Base-by-base conservation (phyloP, 306 rosid genomes). In the Carpinus viminea region DNA sequence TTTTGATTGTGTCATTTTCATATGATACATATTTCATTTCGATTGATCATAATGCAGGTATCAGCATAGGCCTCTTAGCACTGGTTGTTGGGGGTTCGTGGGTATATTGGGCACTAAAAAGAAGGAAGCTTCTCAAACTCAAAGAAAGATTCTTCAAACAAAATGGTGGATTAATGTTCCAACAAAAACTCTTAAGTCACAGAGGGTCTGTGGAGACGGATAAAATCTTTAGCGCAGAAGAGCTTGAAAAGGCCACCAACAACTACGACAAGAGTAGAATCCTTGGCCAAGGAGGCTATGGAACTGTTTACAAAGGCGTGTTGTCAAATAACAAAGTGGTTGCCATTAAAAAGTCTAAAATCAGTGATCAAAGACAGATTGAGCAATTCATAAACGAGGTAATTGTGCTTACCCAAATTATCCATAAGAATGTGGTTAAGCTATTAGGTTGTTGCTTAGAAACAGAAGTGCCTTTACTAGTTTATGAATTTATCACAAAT, bases 391-490 rank as follows among this genome's bases (percentile, higher is more conserved):
- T 89, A 12, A 89, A 87, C 50, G 89, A 89, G 31, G 80, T 89
- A 12, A 26, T 83, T 0, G 50, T 89, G 7, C 86, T 87, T 4
- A 81, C 85, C 5, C 88, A 85, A 76, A 89, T 89, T 70, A 85
- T 77, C 57, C 91, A 87, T 0, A 84, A 84, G 1, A 85, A 89
- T 74, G 91, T 83, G 76, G 91, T 86, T 0, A 78, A 56, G 28
- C 88, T 90, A 18, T 76, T 90, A 0, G 91, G 89, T 7, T 89
- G 91, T 56, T 89, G 91, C 51, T 89, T 87, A 7, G 91, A 89
- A 55, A 87, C 88, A 1, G 70, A 89, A 83, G 85, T 87, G 2
- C 89, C 91, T 1, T 76, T 85, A 28, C 90, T 89, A 66, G 91
- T 87, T 47, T 89, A 85, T 61, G 91, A 89, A 55, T 89, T 79